phyloP scores from a whole-genome alignment of 2,329 filamentous ascomycete genomes.

The Leptographium flavum region DNA sequence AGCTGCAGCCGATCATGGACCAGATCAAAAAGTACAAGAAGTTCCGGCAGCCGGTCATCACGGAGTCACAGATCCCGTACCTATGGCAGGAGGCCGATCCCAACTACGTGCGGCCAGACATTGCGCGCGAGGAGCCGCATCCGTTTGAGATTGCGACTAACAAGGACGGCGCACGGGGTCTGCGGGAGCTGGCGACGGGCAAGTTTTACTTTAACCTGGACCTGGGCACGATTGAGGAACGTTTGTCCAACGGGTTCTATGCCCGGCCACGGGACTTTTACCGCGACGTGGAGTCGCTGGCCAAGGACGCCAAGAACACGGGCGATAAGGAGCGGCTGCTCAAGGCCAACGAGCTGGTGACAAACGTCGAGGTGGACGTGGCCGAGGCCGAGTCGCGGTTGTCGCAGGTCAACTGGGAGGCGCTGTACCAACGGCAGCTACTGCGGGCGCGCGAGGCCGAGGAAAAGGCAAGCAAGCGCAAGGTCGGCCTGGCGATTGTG shows the following conservation, averaged over 20 bases:
- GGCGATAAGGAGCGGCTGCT: conserved; percentile 74
- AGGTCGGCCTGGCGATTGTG: conserved; percentile 41
- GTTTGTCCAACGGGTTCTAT: conserved; percentile 95
- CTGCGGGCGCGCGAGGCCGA: conserved; percentile 45
- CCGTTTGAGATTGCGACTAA: conserved; percentile 74
- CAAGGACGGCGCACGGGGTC: conserved; percentile 59
- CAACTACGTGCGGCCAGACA: conserved; percentile 44
- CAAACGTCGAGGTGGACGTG: conserved; percentile 92
- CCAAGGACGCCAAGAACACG: conserved; percentile 68
- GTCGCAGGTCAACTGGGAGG: conserved; percentile 64
- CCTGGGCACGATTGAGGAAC: conserved; percentile 82
- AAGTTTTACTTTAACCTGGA: conserved; percentile 96
- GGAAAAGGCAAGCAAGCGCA: conserved; percentile 48
- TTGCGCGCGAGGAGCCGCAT: conserved; percentile 42
- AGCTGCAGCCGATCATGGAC: conserved; percentile 91
- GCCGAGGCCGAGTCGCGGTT: conserved; percentile 46
- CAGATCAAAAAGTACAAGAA: conserved; percentile 90
- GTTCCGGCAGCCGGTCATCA: conserved; percentile 69
- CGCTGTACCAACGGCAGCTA: conserved; percentile 59
- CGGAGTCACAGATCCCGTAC: conserved; percentile 61
- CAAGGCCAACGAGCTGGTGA: conserved; percentile 79
- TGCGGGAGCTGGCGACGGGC: conserved; percentile 59
- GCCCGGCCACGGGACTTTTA: conserved; percentile 81
- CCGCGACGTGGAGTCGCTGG: conserved; percentile 70
- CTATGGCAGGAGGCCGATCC: conserved; percentile 75